A percentile compares a stretch with the other conserved stretches of the same genome.
Evolutionary conservation across 2,329 filamentous ascomycete species (phyloP).

Genomic region (Talaromyces verruculosus): DNA sequence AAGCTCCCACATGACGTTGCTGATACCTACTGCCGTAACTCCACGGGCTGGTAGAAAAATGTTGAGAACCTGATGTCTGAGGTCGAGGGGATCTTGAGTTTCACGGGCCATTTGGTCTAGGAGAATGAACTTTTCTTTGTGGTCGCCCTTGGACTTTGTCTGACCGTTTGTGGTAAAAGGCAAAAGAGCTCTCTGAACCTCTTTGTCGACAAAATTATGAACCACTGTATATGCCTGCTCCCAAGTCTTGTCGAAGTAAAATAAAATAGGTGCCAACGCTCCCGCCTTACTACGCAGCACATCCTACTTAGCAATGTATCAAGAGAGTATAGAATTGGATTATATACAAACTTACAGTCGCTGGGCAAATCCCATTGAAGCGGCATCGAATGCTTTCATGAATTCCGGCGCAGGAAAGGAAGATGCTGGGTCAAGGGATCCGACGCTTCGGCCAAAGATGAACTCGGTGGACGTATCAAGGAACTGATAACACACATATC

Average conservation of each 20-base stretch:
- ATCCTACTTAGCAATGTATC: not conserved
- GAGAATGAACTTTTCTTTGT: conserved; percentile 25
- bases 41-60: conserved; percentile 9
- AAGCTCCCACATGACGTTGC: not conserved
- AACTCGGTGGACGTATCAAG: not conserved
- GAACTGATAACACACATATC: not conserved
- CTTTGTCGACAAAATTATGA: not conserved
- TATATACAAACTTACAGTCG: not conserved
- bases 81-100: not conserved
- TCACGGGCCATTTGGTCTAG: conserved; percentile 26
- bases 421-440: not conserved
- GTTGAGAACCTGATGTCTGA: not conserved
- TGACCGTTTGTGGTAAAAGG: not conserved
- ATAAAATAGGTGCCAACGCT: not conserved
- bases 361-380: not conserved
- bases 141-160: not conserved
- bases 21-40: not conserved
- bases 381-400: not conserved
- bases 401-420: not conserved
- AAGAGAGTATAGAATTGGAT: not conserved
- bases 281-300: not conserved
- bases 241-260: not conserved
- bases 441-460: not conserved
- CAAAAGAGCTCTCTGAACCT: not conserved
- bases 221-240: not conserved